Evolutionary conservation across 768 basidiomycete genomes (phyloP).

Genomic region (Suillus hirtellus): DNA sequence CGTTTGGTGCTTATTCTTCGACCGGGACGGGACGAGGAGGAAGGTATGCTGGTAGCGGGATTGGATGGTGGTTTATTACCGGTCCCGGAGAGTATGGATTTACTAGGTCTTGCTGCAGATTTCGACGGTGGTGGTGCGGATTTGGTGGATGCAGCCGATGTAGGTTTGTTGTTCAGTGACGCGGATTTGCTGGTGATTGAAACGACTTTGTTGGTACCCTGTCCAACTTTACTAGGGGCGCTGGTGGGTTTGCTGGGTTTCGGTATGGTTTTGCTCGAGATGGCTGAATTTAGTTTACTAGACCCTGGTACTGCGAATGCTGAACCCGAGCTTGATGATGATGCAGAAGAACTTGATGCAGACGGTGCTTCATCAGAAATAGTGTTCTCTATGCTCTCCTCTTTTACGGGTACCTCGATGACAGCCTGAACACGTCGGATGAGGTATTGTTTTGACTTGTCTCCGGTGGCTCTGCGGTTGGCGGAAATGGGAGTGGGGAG

Average conservation of each 20-base stretch:
- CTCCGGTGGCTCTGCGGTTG: slow-evolving; percentile 20
- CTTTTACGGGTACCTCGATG: slow-evolving; percentile 60
- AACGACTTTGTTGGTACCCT: slow-evolving; percentile 10
- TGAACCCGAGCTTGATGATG: slow-evolving; percentile 18
- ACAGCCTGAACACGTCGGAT: slow-evolving; percentile 66
- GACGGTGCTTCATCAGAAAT: slow-evolving; percentile 11
- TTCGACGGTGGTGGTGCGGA: not conserved
- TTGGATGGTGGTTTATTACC: not conserved
- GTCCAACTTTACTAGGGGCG: not conserved
- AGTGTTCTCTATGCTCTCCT: slow-evolving; percentile 53
- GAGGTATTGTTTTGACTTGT: slow-evolving; percentile 32
- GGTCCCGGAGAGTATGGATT: not conserved
- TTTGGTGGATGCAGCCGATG: not conserved
- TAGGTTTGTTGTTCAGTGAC: not conserved
- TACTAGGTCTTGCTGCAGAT: not conserved
- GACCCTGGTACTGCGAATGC: slow-evolving; percentile 1
- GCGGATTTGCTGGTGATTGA: slow-evolving; percentile 9
- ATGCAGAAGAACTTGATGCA: slow-evolving; percentile 18
- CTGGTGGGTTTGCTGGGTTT: slow-evolving; percentile 12
- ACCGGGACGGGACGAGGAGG: slow-evolving; percentile 15
- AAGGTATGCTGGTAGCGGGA: not conserved
- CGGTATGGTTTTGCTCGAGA: slow-evolving; percentile 8
- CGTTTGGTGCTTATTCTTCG: slow-evolving; percentile 28
- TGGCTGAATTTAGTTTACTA: slow-evolving; percentile 2
- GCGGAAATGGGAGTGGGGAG: slow-evolving; percentile 34